Base-by-base conservation (phyloP, 2,329 filamentous ascomycete genomes). In the Colletotrichum destructivum region DNA sequence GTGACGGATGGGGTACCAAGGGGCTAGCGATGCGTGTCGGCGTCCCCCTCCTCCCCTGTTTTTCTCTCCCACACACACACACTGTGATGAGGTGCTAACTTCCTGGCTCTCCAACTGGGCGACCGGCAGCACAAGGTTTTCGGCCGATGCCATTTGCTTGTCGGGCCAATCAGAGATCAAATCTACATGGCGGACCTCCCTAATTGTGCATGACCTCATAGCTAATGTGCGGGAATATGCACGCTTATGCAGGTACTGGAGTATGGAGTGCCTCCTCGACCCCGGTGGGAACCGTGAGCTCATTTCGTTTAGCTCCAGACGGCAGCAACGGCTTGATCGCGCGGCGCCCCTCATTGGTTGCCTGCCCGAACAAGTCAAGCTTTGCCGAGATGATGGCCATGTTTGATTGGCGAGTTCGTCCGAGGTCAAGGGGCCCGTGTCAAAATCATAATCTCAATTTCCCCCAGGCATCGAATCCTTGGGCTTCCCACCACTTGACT, bases 331-430 rank as follows among this genome's bases (percentile, higher is more conserved):
- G 38, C 67, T 71, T 57, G 62, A 31, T 66, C 47, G 66, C 66
- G 56, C 66, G 38, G 42, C 40, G 56, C 18, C 40, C 61, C 42
- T 71, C 46, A 72, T 72, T 72, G 70, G 70, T 40, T 71, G 31
- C 49, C 57, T 51, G 13, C 15, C 16, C 13, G 61, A 54, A 62
- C n/a, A 51, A 60, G 60, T 72, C 66, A 62, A 72, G 66, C 67
- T 70, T 72, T 72, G 70, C 70, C 61, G 70, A 72, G 70, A 71
- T 71, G 61, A 66, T 16, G 61, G 55, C 67, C 61, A 49, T 56
- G 61, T 70, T 62, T 72, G 66, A 72, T 71, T 72, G 70, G 70
- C 66, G 61, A 70, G 49, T 13, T 15, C 35, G 18, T 52, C 49
- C 55, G 23, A 44, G 52, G 55, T 38, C 55, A 18, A 56, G 35